Percentiles rank a stretch among this genome's conserved stretches.
These are phyloP conservation scores for Glycine tomentella DNA, from an alignment of 306 rosid species.

Conservation along the genomic window DNA sequence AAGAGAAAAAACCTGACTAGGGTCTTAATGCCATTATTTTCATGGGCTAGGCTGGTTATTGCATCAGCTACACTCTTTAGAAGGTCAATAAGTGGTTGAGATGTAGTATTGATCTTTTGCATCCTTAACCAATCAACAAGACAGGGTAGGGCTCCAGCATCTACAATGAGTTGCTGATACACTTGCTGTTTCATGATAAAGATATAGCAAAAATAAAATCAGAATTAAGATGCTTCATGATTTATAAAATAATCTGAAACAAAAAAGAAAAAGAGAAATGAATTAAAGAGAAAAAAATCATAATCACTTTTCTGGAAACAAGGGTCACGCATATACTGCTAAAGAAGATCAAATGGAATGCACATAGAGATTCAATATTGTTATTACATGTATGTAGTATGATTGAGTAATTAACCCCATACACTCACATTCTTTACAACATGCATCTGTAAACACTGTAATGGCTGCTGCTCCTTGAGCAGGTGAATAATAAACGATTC, in stretches of 20 bases:
- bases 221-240: constrained; percentile 6
- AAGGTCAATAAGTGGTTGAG: constrained; percentile 50
- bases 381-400: too few relatives aligned
- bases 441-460: not conserved
- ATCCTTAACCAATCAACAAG: constrained; percentile 61
- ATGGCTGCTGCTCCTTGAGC: not conserved
- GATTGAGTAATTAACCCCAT: too few relatives aligned
- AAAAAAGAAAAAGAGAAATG: not conserved
- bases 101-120: constrained; percentile 36
- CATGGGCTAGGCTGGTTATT: constrained; percentile 69
- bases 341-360: too few relatives aligned
- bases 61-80: constrained; percentile 69
- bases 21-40: constrained; percentile 60
- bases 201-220: constrained; percentile 17
- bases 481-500: not conserved
- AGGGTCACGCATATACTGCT: too few relatives aligned
- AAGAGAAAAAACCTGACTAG: constrained; percentile 57
- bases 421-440: too few relatives aligned
- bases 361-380: too few relatives aligned
- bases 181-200: constrained; percentile 59
- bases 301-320: too few relatives aligned
- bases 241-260: not conserved
- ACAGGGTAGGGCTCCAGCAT: constrained; percentile 67
- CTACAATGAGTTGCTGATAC: constrained; percentile 62
- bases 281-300: not conserved